These are phyloP conservation scores for Aphanomyces invadans DNA, from an alignment of 352 stramenopile genomes.

Conservation along the genomic window DNA sequence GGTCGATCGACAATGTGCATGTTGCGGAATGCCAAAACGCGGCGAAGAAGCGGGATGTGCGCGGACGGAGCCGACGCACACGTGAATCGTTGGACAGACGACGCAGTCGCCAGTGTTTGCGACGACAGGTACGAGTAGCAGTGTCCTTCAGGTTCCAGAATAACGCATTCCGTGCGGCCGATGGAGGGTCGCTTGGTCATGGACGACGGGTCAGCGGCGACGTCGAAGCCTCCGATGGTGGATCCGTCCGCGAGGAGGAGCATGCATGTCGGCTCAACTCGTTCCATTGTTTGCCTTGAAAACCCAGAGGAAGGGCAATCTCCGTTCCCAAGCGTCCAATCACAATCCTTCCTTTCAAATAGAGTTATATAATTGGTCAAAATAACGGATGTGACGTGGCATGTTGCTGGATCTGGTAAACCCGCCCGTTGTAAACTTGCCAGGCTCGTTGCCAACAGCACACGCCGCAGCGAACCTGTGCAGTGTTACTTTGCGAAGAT, in stretches of 20 bases:
- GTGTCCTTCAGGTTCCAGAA: constrained; percentile 1
- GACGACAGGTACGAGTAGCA: constrained; percentile 13
- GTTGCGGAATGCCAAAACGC: constrained; percentile 12
- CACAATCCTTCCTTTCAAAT: background rate
- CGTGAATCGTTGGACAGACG: background rate
- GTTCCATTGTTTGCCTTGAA: no score
- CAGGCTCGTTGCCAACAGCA: no score
- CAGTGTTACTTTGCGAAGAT: no score
- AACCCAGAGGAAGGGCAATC: no score
- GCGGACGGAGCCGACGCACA: constrained; percentile 2
- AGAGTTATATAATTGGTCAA: background rate
- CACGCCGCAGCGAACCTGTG: no score
- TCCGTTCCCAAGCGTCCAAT: no score
- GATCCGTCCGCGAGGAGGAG: constrained; percentile 9
- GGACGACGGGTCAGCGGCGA: background rate
- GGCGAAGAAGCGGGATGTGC: background rate
- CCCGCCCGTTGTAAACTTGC: no score
- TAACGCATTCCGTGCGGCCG: background rate
- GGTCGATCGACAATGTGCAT: background rate
- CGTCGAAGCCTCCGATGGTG: constrained; percentile 10
- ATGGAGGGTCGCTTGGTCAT: background rate
- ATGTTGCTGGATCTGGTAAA: no score
- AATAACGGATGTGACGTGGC: no score
- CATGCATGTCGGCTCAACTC: constrained; percentile 1
- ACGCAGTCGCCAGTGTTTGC: background rate